Percentiles rank a stretch among this genome's conserved stretches.
Evolutionary conservation across 176 grass and related monocot genomes (phyloP).

Genomic region (Hordeum vulgare): DNA sequence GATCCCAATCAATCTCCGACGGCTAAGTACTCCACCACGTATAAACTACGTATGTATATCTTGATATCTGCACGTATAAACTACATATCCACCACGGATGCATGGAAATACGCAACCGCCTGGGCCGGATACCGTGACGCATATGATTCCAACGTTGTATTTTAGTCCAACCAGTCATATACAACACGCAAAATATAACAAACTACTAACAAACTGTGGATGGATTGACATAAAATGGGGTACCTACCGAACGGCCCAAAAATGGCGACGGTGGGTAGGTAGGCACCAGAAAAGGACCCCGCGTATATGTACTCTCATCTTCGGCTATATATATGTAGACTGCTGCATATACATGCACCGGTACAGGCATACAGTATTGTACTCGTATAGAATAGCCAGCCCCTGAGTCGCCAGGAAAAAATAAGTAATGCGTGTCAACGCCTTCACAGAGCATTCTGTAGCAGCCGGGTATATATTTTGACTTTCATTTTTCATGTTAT

Average conservation of each 20-base stretch:
- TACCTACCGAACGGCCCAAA: background rate
- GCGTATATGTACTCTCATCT: background rate
- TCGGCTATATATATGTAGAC: no score
- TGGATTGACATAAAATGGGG: background rate
- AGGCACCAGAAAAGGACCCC: constrained; percentile 31
- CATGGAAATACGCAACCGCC: background rate
- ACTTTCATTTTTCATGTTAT: no score
- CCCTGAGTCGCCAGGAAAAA: background rate
- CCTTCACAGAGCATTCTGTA: background rate
- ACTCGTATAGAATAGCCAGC: background rate
- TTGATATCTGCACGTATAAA: no score
- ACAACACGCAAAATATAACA: background rate
- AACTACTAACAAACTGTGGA: background rate
- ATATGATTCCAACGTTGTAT: background rate
- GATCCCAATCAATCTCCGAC: background rate
- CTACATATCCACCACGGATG: background rate
- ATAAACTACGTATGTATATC: background rate
- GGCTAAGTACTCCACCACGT: constrained; percentile 5
- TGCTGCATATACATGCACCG: background rate
- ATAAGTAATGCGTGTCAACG: background rate
- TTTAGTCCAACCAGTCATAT: background rate
- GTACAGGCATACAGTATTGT: background rate
- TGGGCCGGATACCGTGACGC: background rate
- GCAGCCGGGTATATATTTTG: background rate
- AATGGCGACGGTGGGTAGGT: constrained; percentile 18